Evolutionary conservation across 371 early-diverging fungal species (phyloP), one percentile per base, ranked within the genome.

Genomic region (Dipsacomyces acuminosporus): DNA sequence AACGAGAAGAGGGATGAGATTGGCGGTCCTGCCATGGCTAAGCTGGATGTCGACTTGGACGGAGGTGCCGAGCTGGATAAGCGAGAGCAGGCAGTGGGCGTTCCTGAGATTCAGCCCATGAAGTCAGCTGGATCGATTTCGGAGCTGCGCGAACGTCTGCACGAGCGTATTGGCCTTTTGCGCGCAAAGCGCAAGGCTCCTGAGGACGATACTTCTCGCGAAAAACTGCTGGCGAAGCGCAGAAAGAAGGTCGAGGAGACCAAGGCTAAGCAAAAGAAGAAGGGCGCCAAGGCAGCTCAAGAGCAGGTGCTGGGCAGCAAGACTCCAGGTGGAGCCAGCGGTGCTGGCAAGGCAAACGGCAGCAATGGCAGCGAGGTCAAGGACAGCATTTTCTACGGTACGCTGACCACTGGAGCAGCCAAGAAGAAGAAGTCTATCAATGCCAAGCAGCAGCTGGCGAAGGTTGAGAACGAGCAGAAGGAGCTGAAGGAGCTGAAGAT

Each of bases 371-470:
- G 77, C 41, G 71, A 79, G 23, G 82, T 83, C 56, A 76, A 78
- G 54, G 74, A 77, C 38, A 48, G 53, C 33, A 56, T 61, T 2
- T 54, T 46, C 38, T 54, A 64, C 51, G 72, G 71, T 13, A 61
- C 57, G 40, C 56, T 71, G 33, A 58, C 58, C 9, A 53, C 50
- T 13, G 59, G 54, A 19, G 52, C 53, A 33, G 53, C 45, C 24
- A 61, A 72, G 69, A 88, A 87, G 78, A 89, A 81, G 71, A 84
- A 85, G 30, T 77, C 84, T 7, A 78, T 81, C 7, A 90, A 89
- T 71, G 81, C 83, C 45, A 79, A 83, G 56, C 82, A 84, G 42
- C 83, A 82, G 51, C 77, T 92, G 54, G 83, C 83, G 73, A 83
- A 83, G 76, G 78, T 82, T 15, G 88, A 91, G 72, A 77, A 75